phyloP scores from a whole-genome alignment of 1,284 basidiomycete genomes.

The Phellopilus nigrolimitatus region DNA sequence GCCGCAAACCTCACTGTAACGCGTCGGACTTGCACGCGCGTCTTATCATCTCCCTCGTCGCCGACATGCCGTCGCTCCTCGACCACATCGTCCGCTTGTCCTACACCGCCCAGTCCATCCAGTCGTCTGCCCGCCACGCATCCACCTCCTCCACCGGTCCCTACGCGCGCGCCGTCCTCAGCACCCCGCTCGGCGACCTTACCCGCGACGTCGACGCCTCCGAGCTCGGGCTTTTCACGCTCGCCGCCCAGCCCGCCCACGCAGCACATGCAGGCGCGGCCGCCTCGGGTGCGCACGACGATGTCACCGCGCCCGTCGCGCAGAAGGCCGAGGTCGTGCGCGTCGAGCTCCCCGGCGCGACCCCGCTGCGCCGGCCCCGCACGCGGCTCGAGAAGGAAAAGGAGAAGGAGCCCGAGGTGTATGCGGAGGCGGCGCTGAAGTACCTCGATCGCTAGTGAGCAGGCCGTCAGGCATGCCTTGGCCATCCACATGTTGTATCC shows the following conservation, averaged over 20 bases:
- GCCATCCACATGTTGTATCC: constrained; percentile 25
- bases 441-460: constrained; percentile 71
- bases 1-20: too few relatives aligned
- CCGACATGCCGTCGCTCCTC: too few relatives aligned
- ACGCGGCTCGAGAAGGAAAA: constrained; percentile 36
- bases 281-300: constrained; percentile 38
- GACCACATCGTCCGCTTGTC: constrained; percentile 11
- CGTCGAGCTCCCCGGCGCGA: constrained; percentile 61
- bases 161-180: constrained; percentile 47
- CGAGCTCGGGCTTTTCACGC: constrained; percentile 68
- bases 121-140: background rate
- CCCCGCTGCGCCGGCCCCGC: constrained; percentile 53
- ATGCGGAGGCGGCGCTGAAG: constrained; percentile 66
- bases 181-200: constrained; percentile 59
- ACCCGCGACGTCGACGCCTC: constrained; percentile 72
- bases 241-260: constrained; percentile 34
- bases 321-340: constrained; percentile 60
- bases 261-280: background rate
- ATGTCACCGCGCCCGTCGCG: constrained; percentile 51
- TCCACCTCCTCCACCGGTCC: too few relatives aligned
- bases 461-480: constrained; percentile 20
- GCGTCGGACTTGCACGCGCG: too few relatives aligned
- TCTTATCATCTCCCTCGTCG: too few relatives aligned
- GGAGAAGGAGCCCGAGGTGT: constrained; percentile 65
- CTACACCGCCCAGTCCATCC: constrained; percentile 2